Evolutionary conservation across 257 asterid genomes (phyloP), one percentile per base, ranked within the genome.

Genomic region (Solanum rostratum): DNA sequence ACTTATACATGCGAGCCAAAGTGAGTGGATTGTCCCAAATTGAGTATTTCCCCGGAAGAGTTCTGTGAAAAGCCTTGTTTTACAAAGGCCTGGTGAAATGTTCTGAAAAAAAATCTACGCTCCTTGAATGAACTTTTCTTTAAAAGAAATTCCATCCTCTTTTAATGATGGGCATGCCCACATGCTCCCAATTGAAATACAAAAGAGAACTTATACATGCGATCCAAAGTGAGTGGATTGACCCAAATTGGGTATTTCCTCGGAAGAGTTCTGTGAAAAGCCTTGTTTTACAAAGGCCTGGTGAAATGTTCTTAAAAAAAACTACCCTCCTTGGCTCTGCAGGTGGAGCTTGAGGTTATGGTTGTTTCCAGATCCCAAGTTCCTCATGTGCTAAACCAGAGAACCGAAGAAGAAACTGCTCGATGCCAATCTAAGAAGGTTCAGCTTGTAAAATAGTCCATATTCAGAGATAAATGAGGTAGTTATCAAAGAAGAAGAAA

Each of bases 331-430:
- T 74, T 46, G 81, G 81, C 27, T 74, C 41, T 46, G 81, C 43
- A 22, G 8, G 43, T 74, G 81, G 60, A 49, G 24, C 81, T 74
- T 74, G 81, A 74, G 80, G 80, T 43, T n/a, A 15, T 73, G 57
- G 59, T 74, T 46, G 43, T 74, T 52, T 74, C 81, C 81, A 46
- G 81, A 74, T 29, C 81, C 81, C 81, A 74, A 74, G 81, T 74
- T 74, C 59, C 60, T 46, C 13, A 16, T 30, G 6, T 45, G 60
- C 41, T 24, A 46, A 74, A 74, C 60, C 60, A 24, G 81, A 74
- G 81, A 70, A 74, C 60, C 24, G 3, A 24, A 74, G 41, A 45
- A 73, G n/a, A 45, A 73, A 57, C 81, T 73, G 81, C 41, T 45
- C 15, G 14, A 7, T 22, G 59, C 60, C 41, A 74, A 74, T 74